Evolutionary conservation across 306 rosid genomes (phyloP), one percentile per base, ranked within the genome.

Genomic region (Vigna unguiculata): DNA sequence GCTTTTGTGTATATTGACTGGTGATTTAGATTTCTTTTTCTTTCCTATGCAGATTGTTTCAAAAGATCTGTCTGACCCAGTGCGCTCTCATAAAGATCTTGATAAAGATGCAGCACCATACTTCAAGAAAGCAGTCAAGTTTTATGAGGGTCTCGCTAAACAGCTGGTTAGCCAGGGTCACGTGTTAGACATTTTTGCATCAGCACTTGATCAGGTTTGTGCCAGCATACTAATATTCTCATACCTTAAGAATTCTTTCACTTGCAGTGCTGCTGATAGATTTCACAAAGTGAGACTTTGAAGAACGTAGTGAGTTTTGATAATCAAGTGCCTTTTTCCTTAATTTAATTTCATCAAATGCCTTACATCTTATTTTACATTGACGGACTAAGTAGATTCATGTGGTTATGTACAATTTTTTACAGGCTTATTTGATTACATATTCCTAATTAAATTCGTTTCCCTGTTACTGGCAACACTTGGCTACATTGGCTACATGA

Each of bases 181-280:
- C 43, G 99, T 95, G 80, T 82, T 95, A 55, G 99, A 95, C 78
- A 64, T 95, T 45, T 95, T 95, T 82, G 99, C 99, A 65, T 90
- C 99, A 52, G 99, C 99, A 21, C 99, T 95, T 74, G 99, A 95
- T 89, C 99, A 95, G 97, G 99, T 95, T 21, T 25, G 83, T 83
- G 58, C 79, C 57, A n/a, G 34, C 20, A 14, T 78, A 60, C 60
- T 75, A 58, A 36, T 79, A 78, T 76, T 72, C 69, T 82, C 62
- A 21, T 43, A 19, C 70, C 62, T 55, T 17, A 74, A 30, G 28
- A 36, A 40, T 46, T 78, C 32, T 70, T 63, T 54, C 32, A 19
- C 76, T 60, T 55, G 14, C 19, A 71, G 62, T 22, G 45, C 74
- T 52, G 9, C 74, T 52, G 14, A 49, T 62, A 21, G 16, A 28